phyloP scores from a whole-genome alignment of 352 stramenopile species.

The Aphanomyces cochlioides region DNA sequence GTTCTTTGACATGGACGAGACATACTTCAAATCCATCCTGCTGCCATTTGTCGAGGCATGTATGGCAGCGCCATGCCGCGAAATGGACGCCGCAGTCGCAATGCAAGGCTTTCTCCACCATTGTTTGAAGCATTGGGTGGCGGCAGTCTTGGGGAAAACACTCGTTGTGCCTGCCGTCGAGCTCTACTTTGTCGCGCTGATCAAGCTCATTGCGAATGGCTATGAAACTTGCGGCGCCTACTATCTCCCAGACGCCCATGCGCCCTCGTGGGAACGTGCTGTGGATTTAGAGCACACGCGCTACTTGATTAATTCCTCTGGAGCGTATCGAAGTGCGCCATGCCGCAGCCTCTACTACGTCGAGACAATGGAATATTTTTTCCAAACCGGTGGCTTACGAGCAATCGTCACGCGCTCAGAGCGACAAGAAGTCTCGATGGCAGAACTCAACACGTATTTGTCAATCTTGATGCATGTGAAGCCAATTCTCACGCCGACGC shows the following conservation, averaged over 20 bases:
- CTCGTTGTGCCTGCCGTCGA: slow-evolving; percentile 44
- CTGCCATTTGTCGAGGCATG: slow-evolving; percentile 31
- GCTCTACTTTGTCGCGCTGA: slow-evolving; percentile 41
- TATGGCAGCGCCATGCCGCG: slow-evolving; percentile 32
- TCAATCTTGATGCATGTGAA: slow-evolving; percentile 69
- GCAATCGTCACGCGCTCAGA: slow-evolving; percentile 67
- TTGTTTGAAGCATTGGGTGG: slow-evolving; percentile 23
- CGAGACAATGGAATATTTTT: slow-evolving; percentile 78
- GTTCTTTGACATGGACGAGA: slow-evolving; percentile 44
- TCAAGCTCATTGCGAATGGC: slow-evolving; percentile 75
- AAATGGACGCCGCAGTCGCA: slow-evolving; percentile 1
- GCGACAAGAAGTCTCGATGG: slow-evolving; percentile 41
- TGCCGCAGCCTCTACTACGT: slow-evolving; percentile 78
- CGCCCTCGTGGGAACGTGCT: slow-evolving; percentile 51
- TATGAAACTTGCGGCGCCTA: slow-evolving; percentile 78
- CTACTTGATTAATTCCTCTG: slow-evolving; percentile 58
- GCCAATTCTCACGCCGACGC: slow-evolving; percentile 45
- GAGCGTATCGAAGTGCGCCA: slow-evolving; percentile 43
- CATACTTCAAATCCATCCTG: slow-evolving; percentile 4
- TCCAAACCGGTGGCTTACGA: slow-evolving; percentile 74
- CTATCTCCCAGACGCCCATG: slow-evolving; percentile 77
- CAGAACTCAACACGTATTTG: slow-evolving; percentile 66
- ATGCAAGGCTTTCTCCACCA: slow-evolving; percentile 27
- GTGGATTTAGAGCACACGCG: slow-evolving; percentile 69
- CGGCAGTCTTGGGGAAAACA: slow-evolving; percentile 31